These are phyloP conservation scores for Cutaneotrichosporon cyanovorans DNA, from an alignment of 1,284 basidiomycete species.

Conservation along the genomic window DNA sequence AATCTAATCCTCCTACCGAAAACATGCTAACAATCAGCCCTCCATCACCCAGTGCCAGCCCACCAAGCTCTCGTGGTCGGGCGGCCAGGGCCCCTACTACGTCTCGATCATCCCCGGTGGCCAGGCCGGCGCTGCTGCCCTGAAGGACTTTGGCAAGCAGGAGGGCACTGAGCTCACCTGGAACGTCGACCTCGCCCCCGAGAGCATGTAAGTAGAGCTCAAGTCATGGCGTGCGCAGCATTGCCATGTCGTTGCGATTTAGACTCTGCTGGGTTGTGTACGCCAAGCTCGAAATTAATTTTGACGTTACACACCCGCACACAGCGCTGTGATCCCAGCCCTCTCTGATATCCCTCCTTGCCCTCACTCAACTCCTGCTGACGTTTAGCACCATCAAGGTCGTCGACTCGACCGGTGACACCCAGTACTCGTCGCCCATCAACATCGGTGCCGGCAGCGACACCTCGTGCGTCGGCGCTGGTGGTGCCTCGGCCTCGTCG, in stretches of 20 bases:
- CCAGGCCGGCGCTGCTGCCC: constrained; percentile 52
- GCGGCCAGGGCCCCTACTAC: constrained; percentile 57
- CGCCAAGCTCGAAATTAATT: no score
- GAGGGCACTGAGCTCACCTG: constrained; percentile 54
- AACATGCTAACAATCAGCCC: constrained; percentile 17
- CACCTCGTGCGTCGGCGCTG: constrained; percentile 28
- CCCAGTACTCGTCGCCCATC: constrained; percentile 54
- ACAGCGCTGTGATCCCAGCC: no score
- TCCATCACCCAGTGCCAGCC: constrained; percentile 41
- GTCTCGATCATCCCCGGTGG: constrained; percentile 62
- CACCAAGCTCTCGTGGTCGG: constrained; percentile 51
- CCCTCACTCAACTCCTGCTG: not conserved
- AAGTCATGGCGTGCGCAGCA: no score
- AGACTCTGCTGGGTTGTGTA: no score
- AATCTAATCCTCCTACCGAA: not conserved
- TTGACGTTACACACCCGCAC: no score
- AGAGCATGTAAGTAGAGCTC: constrained; percentile 53
- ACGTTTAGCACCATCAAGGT: constrained; percentile 26
- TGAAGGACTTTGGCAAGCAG: constrained; percentile 29
- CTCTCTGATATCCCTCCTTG: no score
- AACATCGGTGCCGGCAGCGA: constrained; percentile 50
- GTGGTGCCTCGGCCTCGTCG: not conserved
- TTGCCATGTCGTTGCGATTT: no score
- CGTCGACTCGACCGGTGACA: constrained; percentile 54
- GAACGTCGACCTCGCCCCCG: constrained; percentile 53